Conservation (phyloP, 768 basidiomycete genomes). For the Kwoniella bestiolae region DNA sequence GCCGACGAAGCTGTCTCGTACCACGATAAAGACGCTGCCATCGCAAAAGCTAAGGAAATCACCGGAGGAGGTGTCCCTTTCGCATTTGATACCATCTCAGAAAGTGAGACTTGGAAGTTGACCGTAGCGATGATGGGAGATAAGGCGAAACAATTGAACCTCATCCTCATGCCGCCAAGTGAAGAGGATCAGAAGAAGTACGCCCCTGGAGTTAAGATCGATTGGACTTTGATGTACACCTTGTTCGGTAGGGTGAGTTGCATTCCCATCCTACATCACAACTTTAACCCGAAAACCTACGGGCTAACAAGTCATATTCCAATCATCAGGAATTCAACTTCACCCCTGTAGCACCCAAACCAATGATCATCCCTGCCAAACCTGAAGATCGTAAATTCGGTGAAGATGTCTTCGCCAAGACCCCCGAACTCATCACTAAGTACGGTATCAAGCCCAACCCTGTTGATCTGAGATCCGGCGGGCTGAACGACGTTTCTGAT, state of each 20-base stretch:
- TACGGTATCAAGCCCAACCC: constrained; percentile 43
- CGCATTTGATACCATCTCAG: constrained; percentile 44
- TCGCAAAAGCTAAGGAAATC: constrained; percentile 32
- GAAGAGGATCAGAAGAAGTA: constrained; percentile 25
- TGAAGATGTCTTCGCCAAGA: constrained; percentile 23
- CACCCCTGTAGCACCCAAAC: constrained; percentile 14
- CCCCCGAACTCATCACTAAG: constrained; percentile 35
- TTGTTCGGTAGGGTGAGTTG: constrained; percentile 38
- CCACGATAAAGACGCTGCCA: constrained; percentile 29
- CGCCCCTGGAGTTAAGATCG: constrained; percentile 27
- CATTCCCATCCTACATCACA: not conserved
- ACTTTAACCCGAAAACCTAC: no score
- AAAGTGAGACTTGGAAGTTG: constrained; percentile 33
- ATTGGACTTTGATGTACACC: constrained; percentile 40
- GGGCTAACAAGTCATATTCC: not conserved
- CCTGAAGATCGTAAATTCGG: constrained; percentile 28
- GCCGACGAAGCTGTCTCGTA: constrained; percentile 61
- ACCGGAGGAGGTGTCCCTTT: constrained; percentile 34
- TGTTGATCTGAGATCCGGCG: constrained; percentile 39
- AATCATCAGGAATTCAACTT: constrained; percentile 38
- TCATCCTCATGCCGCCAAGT: constrained; percentile 27
- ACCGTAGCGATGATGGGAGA: constrained; percentile 30
- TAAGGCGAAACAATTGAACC: constrained; percentile 31
- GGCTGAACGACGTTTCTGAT: constrained; percentile 44
- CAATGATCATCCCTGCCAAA: constrained; percentile 18